Conservation (phyloP, 805 yeast genomes). For the Yamadazyma sp. region DNA sequence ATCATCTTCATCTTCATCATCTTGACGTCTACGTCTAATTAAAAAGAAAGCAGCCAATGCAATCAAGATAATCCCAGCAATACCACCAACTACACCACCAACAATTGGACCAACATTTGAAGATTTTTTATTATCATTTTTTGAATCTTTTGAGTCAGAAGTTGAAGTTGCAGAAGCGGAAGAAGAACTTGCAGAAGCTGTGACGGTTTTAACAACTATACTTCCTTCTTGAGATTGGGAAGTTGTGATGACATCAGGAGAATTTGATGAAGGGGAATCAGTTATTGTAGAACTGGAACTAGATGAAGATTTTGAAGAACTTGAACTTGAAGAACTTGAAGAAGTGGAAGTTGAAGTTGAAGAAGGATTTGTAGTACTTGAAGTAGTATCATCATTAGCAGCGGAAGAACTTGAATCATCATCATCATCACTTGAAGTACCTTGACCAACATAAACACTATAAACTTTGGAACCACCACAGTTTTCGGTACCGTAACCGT, state of each 20-base stretch:
- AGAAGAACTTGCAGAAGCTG: conserved; percentile 5
- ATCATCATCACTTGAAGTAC: conserved; percentile 8
- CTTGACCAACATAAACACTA: conserved; percentile 27
- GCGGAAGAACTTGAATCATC: conserved; percentile 2
- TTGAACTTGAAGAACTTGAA: conserved; percentile 10
- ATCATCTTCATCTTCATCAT: conserved; percentile 36
- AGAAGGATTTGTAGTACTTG: conserved; percentile 8
- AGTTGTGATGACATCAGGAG: conserved; percentile 9
- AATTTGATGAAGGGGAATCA: conserved; percentile 6
- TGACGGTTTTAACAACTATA: conserved; percentile 12
- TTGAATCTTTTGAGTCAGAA: conserved; percentile 7
- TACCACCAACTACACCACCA: conserved; percentile 46
- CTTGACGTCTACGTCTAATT: conserved; percentile 24
- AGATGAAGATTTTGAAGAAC: conserved; percentile 6
- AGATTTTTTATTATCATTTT: conserved; percentile 12
- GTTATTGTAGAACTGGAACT: not conserved
- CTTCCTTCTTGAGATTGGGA: conserved; percentile 11
- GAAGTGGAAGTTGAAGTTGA: conserved; percentile 12
- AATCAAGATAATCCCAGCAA: conserved; percentile 28
- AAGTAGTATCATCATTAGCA: not conserved
- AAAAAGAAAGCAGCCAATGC: conserved; percentile 27
- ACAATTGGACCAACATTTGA: conserved; percentile 37
- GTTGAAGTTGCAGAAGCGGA: conserved; percentile 9
- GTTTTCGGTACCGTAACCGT: conserved; percentile 29
- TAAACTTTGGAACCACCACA: conserved; percentile 40